Evolutionary conservation across 495 filamentous ascomycete genomes (phyloP).

Genomic region (Oleoguttula mirabilis): DNA sequence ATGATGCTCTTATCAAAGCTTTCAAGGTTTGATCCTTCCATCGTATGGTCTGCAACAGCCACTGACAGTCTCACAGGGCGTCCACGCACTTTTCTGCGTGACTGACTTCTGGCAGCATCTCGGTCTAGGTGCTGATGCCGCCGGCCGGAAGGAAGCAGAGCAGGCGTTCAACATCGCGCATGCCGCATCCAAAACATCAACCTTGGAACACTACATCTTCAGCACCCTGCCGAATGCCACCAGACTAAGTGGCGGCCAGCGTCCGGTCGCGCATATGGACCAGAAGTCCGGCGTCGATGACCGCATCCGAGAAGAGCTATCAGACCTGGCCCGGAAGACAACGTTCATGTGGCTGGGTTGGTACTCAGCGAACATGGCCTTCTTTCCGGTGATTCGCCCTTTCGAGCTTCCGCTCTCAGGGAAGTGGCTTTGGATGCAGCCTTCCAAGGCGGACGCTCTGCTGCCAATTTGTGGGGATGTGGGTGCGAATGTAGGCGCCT

Average conservation of each 20-base stretch:
- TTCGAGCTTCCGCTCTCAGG: conserved; percentile 5
- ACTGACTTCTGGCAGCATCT: conserved; percentile 1
- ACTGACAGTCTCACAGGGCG: too few relatives aligned
- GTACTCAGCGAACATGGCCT: conserved; percentile 9
- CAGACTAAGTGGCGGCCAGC: conserved; percentile 14
- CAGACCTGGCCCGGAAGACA: conserved; percentile 23
- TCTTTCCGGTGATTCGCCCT: conserved; percentile 1
- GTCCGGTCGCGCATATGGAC: conserved; percentile 26
- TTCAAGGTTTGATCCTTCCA: conserved; percentile 10
- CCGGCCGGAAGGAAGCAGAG: conserved; percentile 7
- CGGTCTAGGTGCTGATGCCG: conserved; percentile 3
- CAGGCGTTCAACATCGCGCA: conserved; percentile 25
- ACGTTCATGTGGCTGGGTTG: conserved; percentile 23
- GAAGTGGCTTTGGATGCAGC: conserved; percentile 18
- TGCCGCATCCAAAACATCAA: conserved; percentile 22
- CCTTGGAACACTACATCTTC: conserved; percentile 26
- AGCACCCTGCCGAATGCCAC: conserved; percentile 23
- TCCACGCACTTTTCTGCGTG: conserved; percentile 8
- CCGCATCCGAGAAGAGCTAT: conserved; percentile 21
- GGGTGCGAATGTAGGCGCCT: conserved; percentile 14
- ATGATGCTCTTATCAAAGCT: conserved; percentile 13
- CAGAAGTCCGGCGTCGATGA: conserved; percentile 23
- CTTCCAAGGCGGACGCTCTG: conserved; percentile 15
- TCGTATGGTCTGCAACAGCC: too few relatives aligned
- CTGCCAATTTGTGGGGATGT: conserved; percentile 15